phyloP scores from a whole-genome alignment of 2,329 filamentous ascomycete species.

The Neonectria ditissima region DNA sequence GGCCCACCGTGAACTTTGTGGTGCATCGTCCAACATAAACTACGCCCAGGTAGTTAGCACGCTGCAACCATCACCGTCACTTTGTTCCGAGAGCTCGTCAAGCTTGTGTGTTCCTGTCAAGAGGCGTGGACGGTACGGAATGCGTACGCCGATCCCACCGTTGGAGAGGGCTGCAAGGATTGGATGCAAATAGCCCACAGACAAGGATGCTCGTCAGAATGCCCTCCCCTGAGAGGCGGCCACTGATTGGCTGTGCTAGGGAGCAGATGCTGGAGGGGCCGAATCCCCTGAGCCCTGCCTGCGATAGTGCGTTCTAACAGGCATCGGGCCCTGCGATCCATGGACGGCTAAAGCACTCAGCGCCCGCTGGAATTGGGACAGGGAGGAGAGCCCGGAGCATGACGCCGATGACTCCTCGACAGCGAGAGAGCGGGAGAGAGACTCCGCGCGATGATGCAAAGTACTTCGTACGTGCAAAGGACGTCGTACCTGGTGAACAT shows the following conservation, averaged over 20 bases:
- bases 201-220: slow-evolving; percentile 31
- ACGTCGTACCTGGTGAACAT: background rate
- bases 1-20: background rate
- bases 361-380: slow-evolving; percentile 42
- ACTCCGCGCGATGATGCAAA: slow-evolving; percentile 17
- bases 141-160: slow-evolving; percentile 40
- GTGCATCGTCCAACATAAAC: slow-evolving; percentile 10
- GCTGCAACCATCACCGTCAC: slow-evolving; percentile 15
- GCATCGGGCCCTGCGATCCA: slow-evolving; percentile 24
- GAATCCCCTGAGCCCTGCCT: slow-evolving; percentile 24
- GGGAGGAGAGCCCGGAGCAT: slow-evolving; percentile 18
- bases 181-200: slow-evolving; percentile 29
- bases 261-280: background rate
- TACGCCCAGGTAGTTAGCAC: slow-evolving; percentile 8
- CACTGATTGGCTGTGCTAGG: slow-evolving; percentile 39
- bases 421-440: slow-evolving; percentile 12
- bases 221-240: slow-evolving; percentile 38
- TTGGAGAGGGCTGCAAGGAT: slow-evolving; percentile 41
- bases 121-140: slow-evolving; percentile 21
- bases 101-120: slow-evolving; percentile 10
- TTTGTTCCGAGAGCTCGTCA: background rate
- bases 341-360: slow-evolving; percentile 29
- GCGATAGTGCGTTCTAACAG: slow-evolving; percentile 24
- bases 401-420: slow-evolving; percentile 16
- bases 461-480: background rate